Evolutionary conservation across 2,329 filamentous ascomycete species (phyloP).

Genomic region (Amylocarpus encephaloides): DNA sequence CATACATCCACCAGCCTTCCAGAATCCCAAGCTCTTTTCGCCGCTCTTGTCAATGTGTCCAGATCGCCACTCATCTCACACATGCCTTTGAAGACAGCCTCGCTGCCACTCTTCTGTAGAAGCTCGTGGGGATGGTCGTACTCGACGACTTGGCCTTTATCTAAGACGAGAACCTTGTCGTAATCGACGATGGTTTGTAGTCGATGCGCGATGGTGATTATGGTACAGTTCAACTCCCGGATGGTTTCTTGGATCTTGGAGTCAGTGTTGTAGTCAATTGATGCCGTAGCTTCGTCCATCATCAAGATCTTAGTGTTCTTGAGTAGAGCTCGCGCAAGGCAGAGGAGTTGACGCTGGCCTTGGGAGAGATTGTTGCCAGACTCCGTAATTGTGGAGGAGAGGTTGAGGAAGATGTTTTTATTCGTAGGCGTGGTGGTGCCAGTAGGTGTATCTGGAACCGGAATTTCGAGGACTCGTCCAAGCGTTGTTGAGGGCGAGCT

Average conservation of each 20-base stretch:
- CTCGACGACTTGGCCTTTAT: conserved; percentile 81
- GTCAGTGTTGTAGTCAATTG: conserved; percentile 94
- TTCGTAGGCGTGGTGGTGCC: conserved; percentile 50
- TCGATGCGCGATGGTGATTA: conserved; percentile 92
- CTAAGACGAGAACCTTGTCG: conserved; percentile 91
- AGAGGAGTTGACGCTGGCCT: conserved; percentile 90
- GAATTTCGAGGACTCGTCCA: conserved; percentile 14
- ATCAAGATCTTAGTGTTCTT: conserved; percentile 90
- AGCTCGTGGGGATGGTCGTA: conserved; percentile 86
- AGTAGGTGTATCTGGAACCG: conserved; percentile 27
- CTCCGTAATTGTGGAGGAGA: conserved; percentile 76
- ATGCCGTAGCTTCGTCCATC: conserved; percentile 98
- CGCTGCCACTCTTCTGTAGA: conserved; percentile 55
- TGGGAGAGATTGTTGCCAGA: conserved; percentile 93
- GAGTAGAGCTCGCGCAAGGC: conserved; percentile 84
- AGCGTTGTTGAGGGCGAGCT: conserved; percentile 26
- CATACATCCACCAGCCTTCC: conserved; percentile 36
- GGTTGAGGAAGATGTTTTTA: conserved; percentile 90
- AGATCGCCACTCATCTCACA: conserved; percentile 62
- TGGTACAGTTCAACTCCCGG: conserved; percentile 85
- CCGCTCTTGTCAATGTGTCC: conserved; percentile 48
- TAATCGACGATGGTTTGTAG: conserved; percentile 97
- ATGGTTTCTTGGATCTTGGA: conserved; percentile 95
- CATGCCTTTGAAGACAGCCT: conserved; percentile 54
- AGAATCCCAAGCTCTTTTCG: conserved; percentile 40